These are phyloP conservation scores for Daldinia eschscholtzii DNA, from an alignment of 2,329 filamentous ascomycete species.

Conservation along the genomic window DNA sequence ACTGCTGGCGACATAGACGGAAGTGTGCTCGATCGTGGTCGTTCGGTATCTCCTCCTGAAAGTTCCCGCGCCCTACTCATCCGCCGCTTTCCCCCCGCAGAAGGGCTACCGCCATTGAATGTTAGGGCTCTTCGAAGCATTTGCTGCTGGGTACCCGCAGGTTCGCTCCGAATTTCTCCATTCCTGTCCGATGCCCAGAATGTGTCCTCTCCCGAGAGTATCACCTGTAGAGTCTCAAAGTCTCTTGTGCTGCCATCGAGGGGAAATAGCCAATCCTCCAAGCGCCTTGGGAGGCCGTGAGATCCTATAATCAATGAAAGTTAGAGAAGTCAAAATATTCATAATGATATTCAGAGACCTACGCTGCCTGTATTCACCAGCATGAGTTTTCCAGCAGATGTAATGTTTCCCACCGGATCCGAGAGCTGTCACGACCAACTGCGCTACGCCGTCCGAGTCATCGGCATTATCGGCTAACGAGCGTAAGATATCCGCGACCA, in stretches of 20 bases:
- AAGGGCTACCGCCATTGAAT: slow-evolving; percentile 31
- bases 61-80: slow-evolving; percentile 25
- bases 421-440: slow-evolving; percentile 52
- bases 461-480: slow-evolving; percentile 44
- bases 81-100: slow-evolving; percentile 34
- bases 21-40: slow-evolving; percentile 46
- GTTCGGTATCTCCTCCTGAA: slow-evolving; percentile 29
- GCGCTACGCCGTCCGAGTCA: slow-evolving; percentile 48
- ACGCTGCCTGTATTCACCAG: slow-evolving; percentile 50
- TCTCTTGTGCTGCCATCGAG: slow-evolving; percentile 48
- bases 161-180: slow-evolving; percentile 48
- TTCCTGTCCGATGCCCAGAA: slow-evolving; percentile 50
- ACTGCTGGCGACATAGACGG: slow-evolving; percentile 40
- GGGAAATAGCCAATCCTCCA: slow-evolving; percentile 51
- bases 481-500: slow-evolving; percentile 48
- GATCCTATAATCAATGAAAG: slow-evolving; percentile 38
- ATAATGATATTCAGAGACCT: slow-evolving; percentile 18
- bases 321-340: slow-evolving; percentile 1
- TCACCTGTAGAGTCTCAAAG: slow-evolving; percentile 51
- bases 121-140: slow-evolving; percentile 46
- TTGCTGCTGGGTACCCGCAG: slow-evolving; percentile 33
- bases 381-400: slow-evolving; percentile 52
- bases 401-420: slow-evolving; percentile 50
- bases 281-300: slow-evolving; percentile 46
- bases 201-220: slow-evolving; percentile 49